These are phyloP conservation scores for Aspergillus cejpii DNA, from an alignment of 2,329 filamentous ascomycete species.

Conservation along the genomic window DNA sequence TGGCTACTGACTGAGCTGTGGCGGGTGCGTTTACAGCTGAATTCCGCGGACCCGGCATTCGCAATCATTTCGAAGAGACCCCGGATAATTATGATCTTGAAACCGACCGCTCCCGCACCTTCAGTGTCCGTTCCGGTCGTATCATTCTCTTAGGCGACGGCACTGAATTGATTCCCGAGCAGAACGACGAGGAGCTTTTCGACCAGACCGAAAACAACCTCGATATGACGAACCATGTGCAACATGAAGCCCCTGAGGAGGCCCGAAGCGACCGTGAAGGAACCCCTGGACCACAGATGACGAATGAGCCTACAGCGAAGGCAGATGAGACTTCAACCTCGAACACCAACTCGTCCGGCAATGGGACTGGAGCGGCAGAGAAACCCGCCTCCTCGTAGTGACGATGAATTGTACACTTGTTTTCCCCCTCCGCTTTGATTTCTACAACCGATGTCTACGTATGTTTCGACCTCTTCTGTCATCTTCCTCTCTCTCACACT, in stretches of 20 bases:
- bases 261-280: constrained; percentile 44
- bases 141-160: constrained; percentile 95
- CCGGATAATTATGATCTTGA: constrained; percentile 52
- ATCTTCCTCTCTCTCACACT: constrained; percentile 3
- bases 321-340: constrained; percentile 17
- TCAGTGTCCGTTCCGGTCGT: constrained; percentile 67
- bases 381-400: constrained; percentile 27
- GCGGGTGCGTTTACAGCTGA: constrained; percentile 57
- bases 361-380: constrained; percentile 16
- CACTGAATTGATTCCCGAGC: constrained; percentile 82
- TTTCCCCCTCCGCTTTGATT: constrained; percentile 16
- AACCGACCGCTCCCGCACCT: constrained; percentile 55
- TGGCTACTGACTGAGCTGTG: constrained; percentile 36
- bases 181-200: constrained; percentile 88
- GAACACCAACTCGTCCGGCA: constrained; percentile 27
- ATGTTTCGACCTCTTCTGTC: constrained; percentile 7
- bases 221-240: constrained; percentile 76
- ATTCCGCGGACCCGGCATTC: constrained; percentile 74
- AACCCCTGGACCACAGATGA: constrained; percentile 45
- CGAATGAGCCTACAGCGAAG: constrained; percentile 23
- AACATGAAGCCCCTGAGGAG: constrained; percentile 48
- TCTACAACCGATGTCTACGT: constrained; percentile 4
- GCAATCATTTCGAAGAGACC: constrained; percentile 76
- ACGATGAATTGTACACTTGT: constrained; percentile 11
- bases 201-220: constrained; percentile 82